Evolutionary conservation across 2,329 filamentous ascomycete genomes (phyloP).

Genomic region (Fusarium annulatum): DNA sequence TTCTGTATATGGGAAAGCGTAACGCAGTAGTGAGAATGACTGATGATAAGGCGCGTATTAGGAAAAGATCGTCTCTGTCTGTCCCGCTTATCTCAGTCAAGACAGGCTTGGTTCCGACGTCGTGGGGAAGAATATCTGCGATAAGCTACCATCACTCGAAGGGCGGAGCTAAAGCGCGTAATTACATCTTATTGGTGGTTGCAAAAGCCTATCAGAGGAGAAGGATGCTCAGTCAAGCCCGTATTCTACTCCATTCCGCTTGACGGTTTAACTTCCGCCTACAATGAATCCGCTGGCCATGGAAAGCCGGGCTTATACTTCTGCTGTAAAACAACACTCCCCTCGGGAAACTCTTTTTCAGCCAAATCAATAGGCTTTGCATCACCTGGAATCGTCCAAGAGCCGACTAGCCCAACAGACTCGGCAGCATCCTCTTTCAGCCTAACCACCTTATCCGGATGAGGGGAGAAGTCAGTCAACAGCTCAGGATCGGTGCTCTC

Average conservation of each 20-base stretch:
- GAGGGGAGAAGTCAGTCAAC: neutral
- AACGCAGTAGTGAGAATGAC: neutral
- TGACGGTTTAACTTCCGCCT: neutral
- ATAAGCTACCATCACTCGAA: neutral
- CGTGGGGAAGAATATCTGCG: neutral
- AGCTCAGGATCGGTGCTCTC: neutral
- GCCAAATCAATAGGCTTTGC: neutral
- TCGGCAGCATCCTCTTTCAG: neutral
- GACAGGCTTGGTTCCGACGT: neutral
- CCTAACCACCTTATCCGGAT: neutral
- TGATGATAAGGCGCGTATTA: neutral
- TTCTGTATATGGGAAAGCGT: conserved; percentile 6
- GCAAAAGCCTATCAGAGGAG: neutral
- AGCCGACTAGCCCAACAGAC: neutral
- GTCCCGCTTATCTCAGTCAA: neutral
- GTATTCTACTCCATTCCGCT: too few species aligned
- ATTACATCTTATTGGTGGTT: neutral
- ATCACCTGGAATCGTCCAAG: neutral
- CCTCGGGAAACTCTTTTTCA: neutral
- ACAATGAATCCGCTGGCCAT: conserved; percentile 1
- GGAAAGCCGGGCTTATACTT: neutral
- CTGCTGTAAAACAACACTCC: conserved; percentile 1
- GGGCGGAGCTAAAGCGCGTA: neutral
- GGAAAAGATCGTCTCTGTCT: conserved; percentile 40
- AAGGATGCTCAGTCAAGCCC: neutral